Evolutionary conservation across 805 yeast genomes (phyloP).

Genomic region (Millerago galiae): DNA sequence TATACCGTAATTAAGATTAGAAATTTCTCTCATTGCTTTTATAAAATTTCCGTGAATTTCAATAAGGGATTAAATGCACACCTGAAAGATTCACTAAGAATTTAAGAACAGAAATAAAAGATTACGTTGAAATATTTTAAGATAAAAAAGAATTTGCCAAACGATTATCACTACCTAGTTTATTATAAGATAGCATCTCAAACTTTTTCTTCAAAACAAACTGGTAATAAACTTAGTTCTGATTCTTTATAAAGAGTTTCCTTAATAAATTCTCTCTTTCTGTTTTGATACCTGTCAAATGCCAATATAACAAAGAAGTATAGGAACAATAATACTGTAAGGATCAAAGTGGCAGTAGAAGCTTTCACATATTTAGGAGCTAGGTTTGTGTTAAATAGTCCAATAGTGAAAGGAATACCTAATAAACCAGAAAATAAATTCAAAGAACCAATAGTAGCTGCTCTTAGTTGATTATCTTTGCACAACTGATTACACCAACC

Average conservation of each 20-base stretch:
- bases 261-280: slow-evolving; percentile 13
- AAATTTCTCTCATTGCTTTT: no score
- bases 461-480: slow-evolving; percentile 20
- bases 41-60: no score
- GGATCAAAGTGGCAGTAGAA: slow-evolving; percentile 10
- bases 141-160: no score
- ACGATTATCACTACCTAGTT: no score
- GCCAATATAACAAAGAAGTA: slow-evolving; percentile 13
- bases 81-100: no score
- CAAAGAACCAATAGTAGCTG: slow-evolving; percentile 18
- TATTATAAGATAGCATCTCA: no score
- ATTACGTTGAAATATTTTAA: no score
- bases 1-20: no score
- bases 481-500: slow-evolving; percentile 22
- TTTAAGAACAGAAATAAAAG: no score
- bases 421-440: slow-evolving; percentile 15
- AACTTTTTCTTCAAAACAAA: no score
- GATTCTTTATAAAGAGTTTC: not conserved
- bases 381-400: slow-evolving; percentile 14
- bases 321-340: slow-evolving; percentile 9
- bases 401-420: slow-evolving; percentile 14
- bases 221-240: no score
- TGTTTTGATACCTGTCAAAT: slow-evolving; percentile 18
- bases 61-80: no score
- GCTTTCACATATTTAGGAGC: slow-evolving; percentile 16